Conservation (phyloP, 768 basidiomycete species). For the Plicaturopsis crispa region DNA sequence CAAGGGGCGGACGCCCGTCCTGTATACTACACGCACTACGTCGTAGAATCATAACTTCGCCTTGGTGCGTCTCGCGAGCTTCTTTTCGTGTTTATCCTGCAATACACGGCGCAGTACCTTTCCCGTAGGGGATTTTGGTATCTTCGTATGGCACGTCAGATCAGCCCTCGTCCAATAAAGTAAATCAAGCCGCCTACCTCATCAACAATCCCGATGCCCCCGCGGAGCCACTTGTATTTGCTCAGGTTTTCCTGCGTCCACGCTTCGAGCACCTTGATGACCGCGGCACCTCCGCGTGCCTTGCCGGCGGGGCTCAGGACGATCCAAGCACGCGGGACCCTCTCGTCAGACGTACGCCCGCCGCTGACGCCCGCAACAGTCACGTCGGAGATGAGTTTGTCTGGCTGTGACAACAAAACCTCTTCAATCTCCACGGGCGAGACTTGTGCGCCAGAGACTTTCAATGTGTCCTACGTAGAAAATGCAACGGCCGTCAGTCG, state of each 20-base stretch:
- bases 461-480: slow-evolving; percentile 80
- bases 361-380: slow-evolving; percentile 71
- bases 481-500: no score
- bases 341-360: slow-evolving; percentile 64
- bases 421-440: slow-evolving; percentile 77
- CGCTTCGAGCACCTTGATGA: slow-evolving; percentile 39
- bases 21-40: no score
- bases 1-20: no score
- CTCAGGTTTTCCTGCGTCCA: slow-evolving; percentile 63
- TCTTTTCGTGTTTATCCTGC: slow-evolving; percentile 39
- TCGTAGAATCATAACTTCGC: no score
- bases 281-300: slow-evolving; percentile 32
- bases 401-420: slow-evolving; percentile 53
- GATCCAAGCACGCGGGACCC: slow-evolving; percentile 73
- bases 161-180: slow-evolving; percentile 1
- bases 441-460: slow-evolving; percentile 74
- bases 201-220: slow-evolving; percentile 59
- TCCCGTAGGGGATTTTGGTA: slow-evolving; percentile 70
- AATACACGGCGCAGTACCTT: slow-evolving; percentile 59
- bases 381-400: slow-evolving; percentile 53
- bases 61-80: slow-evolving; percentile 7
- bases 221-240: slow-evolving; percentile 71
- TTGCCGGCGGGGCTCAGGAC: slow-evolving; percentile 54
- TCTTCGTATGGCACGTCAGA: slow-evolving; percentile 34
- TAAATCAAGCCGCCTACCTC: slow-evolving; percentile 34